Percentiles rank a stretch among this genome's conserved stretches.
Evolutionary conservation across 1,139 yeast genomes (phyloP).

Genomic region (Magnusiomyces magnusii): DNA sequence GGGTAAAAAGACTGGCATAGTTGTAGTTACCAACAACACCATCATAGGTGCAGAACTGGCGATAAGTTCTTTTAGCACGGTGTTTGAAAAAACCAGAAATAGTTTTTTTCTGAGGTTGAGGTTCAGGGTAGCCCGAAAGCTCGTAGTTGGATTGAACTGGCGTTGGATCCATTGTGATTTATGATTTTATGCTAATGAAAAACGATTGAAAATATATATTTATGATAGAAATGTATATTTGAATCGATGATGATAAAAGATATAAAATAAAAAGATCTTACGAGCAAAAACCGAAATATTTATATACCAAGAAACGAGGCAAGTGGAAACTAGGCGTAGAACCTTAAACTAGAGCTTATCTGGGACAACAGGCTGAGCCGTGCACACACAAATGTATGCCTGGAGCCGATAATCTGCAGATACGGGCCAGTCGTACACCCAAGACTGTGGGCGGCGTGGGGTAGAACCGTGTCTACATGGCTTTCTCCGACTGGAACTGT

Average conservation of each 20-base stretch:
- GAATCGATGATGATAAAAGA: too few species aligned
- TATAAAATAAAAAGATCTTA: background rate
- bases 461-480: background rate
- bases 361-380: background rate
- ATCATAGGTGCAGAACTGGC: constrained; percentile 45
- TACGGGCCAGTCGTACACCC: background rate
- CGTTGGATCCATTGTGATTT: background rate
- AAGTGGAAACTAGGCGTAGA: background rate
- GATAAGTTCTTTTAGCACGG: constrained; percentile 10
- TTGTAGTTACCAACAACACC: constrained; percentile 81
- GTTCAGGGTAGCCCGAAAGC: background rate
- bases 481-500: background rate
- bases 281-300: background rate
- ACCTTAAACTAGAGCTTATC: background rate
- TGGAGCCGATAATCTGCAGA: too few species aligned
- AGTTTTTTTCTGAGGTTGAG: background rate
- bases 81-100: background rate
- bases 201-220: too few species aligned
- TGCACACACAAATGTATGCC: background rate
- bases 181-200: background rate
- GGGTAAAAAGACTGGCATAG: constrained; percentile 67
- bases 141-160: background rate
- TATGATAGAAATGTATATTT: background rate
- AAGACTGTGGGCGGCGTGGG: background rate
- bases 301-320: background rate